Base-by-base conservation (phyloP, 2,329 filamentous ascomycete species). In the Clarireedia paspali region DNA sequence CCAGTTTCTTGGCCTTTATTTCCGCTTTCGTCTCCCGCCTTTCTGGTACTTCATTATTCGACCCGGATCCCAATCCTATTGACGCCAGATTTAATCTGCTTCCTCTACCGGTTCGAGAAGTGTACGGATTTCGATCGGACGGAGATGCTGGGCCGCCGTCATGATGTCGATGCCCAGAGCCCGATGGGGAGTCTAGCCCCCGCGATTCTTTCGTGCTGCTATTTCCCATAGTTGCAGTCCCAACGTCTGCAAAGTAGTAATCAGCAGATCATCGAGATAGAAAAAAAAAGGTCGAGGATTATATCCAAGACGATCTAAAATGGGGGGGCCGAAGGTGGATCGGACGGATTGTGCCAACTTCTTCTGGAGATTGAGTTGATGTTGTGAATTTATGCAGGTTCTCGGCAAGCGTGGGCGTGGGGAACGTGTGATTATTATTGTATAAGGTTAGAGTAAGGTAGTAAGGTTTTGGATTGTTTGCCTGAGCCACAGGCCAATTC, bases 21-120 rank as follows among this genome's bases (percentile, higher is more conserved):
- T 97, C 94, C 64, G 92, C 89, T 68, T 87, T 91, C 6, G 91
- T 96, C 73, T 97, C 92, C 57, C 89, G 82, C 57, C 90, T 85
- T 57, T 70, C 68, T 9, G 66, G 63, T 15, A 58, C 57, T 6
- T 67, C 62, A 51, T 60, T 60, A 54, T 59, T 64, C 9, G 62
- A 60, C 49, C 59, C 59, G 2, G 62, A 57, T 3, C 66, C 63
- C 49, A 70, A 60, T 1, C 68, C 67, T 23, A 70, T 53, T 50
- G 70, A 64, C 3, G 67, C 67, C 15, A 70, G 54, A 26, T 70
- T 68, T 15, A 59, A 61, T 50, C 68, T 62, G 50, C 64, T 67
- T n/a, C 64, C 59, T 60, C 67, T 62, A 12, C 61, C 62, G 45
- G 47, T 48, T 10, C 66, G 62, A 14, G 62, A 62, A 40, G 62